phyloP scores from a whole-genome alignment of 129 eudicot species.

The Sambucus nigra region DNA sequence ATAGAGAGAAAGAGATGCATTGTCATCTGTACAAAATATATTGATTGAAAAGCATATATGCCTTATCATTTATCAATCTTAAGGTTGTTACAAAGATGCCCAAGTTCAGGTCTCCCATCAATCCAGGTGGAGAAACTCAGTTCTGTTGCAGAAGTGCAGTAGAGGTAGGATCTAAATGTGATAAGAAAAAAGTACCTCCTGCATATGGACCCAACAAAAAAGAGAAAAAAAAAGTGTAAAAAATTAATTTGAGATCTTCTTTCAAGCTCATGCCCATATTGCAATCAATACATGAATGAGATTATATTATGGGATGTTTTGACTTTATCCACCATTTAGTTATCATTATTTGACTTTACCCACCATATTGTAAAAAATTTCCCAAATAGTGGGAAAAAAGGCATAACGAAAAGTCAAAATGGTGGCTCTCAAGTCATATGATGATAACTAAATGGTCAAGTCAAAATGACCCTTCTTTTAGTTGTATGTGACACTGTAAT shows the following conservation, averaged over 20 bases:
- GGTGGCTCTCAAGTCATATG: too few species aligned
- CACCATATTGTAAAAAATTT: too few species aligned
- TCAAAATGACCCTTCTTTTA: too few species aligned
- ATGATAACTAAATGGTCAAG: too few species aligned
- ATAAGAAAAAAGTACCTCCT: conserved; percentile 88
- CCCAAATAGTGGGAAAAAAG: too few species aligned
- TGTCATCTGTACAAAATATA: conserved; percentile 5
- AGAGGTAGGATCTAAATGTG: conserved; percentile 70
- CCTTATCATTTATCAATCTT: conserved; percentile 50
- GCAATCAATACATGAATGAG: background rate
- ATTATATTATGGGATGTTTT: too few species aligned
- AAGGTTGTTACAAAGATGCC: conserved; percentile 84
- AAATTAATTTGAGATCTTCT: background rate
- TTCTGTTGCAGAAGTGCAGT: conserved; percentile 39
- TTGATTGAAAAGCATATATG: conserved; percentile 7
- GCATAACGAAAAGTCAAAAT: too few species aligned
- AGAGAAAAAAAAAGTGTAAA: conserved; percentile 6
- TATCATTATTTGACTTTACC: too few species aligned
- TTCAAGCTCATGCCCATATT: background rate
- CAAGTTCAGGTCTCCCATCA: conserved; percentile 86
- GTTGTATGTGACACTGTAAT: too few species aligned
- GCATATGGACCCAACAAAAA: conserved; percentile 30
- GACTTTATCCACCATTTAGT: too few species aligned
- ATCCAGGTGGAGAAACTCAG: conserved; percentile 56
- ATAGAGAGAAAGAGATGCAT: background rate